Percentiles rank a stretch among this genome's conserved stretches.
These are phyloP conservation scores for Phalaenopsis equestris DNA, from an alignment of 106 monocot species.

Conservation along the genomic window DNA sequence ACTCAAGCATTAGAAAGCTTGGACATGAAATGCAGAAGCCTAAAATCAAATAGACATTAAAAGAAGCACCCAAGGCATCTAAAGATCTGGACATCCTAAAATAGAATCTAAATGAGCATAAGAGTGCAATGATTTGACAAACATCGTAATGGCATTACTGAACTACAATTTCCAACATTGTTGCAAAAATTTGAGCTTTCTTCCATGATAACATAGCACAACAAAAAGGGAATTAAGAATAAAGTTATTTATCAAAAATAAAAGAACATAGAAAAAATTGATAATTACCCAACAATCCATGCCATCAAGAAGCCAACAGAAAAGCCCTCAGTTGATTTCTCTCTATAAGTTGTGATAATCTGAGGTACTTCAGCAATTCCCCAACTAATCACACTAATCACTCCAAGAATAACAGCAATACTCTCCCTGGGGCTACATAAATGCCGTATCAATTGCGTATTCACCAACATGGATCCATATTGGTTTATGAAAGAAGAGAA, in stretches of 20 bases:
- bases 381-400: slow-evolving; percentile 69
- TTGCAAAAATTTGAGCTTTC: background rate
- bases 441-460: slow-evolving; percentile 17
- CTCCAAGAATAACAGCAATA: slow-evolving; percentile 32
- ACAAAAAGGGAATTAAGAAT: background rate
- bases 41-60: background rate
- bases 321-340: slow-evolving; percentile 60
- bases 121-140: too few relatives aligned
- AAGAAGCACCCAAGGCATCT: background rate
- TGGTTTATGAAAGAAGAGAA: too few relatives aligned
- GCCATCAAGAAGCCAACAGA: slow-evolving; percentile 60
- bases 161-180: too few relatives aligned
- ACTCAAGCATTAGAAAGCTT: background rate
- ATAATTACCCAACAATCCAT: slow-evolving; percentile 72
- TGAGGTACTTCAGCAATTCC: slow-evolving; percentile 85
- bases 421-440: slow-evolving; percentile 29
- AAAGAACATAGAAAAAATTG: background rate
- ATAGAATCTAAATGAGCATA: too few relatives aligned
- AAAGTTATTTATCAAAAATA: background rate
- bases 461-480: too few relatives aligned
- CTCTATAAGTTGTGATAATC: slow-evolving; percentile 54
- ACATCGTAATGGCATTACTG: too few relatives aligned
- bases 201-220: background rate
- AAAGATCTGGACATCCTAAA: too few relatives aligned
- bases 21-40: background rate